Percentiles rank a stretch among this genome's conserved stretches.
Evolutionary conservation across 805 yeast genomes (phyloP).

Genomic region (Schwanniomyces pseudopolymorphus): DNA sequence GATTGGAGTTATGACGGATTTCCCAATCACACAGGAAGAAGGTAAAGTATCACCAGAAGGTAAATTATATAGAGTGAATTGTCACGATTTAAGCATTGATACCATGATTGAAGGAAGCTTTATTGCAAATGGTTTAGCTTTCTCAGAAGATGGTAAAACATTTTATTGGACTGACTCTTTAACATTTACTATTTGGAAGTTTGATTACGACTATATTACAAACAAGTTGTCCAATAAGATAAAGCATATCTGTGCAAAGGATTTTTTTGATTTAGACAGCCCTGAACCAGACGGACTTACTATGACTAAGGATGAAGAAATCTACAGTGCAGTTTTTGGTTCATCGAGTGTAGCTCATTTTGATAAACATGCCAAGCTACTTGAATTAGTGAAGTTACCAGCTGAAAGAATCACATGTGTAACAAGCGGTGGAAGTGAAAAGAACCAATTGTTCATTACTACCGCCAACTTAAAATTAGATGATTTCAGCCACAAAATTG

Average conservation of each 20-base stretch:
- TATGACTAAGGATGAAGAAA: constrained; percentile 50
- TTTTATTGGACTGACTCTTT: constrained; percentile 44
- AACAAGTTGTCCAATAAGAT: constrained; percentile 27
- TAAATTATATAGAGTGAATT: constrained; percentile 33
- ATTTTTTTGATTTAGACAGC: constrained; percentile 11
- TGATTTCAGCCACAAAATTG: constrained; percentile 30
- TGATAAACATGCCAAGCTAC: constrained; percentile 47
- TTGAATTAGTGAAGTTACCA: constrained; percentile 57
- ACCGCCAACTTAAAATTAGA: constrained; percentile 55
- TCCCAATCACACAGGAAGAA: constrained; percentile 27
- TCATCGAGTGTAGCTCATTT: constrained; percentile 56
- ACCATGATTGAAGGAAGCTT: constrained; percentile 34
- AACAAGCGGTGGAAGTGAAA: constrained; percentile 60
- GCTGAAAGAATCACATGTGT: constrained; percentile 63
- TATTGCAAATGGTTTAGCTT: constrained; percentile 68
- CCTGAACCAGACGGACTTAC: constrained; percentile 83
- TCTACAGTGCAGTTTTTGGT: constrained; percentile 70
- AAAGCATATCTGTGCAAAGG: constrained; percentile 19
- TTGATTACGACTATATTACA: constrained; percentile 33
- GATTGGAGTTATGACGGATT: constrained; percentile 78
- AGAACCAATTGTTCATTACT: constrained; percentile 64
- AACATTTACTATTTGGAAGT: constrained; percentile 33
- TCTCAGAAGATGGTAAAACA: constrained; percentile 24
- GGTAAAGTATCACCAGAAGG: constrained; percentile 51
- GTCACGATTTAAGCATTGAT: constrained; percentile 29